Evolutionary conservation across 108 stramenopile genomes (phyloP).

Genomic region (Cyclotella cryptica): DNA sequence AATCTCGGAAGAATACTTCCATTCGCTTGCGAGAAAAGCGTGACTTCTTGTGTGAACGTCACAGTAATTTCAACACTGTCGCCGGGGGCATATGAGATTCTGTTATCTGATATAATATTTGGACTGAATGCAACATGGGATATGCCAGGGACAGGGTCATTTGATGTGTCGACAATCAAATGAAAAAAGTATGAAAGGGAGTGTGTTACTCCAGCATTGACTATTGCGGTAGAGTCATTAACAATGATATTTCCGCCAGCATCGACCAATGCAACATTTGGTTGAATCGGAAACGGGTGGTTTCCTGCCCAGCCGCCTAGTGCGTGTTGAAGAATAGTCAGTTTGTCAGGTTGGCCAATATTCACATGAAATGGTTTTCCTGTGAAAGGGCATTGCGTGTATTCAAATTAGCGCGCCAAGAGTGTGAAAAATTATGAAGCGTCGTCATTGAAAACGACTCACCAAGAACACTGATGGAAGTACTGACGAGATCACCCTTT

Average conservation of each 20-base stretch:
- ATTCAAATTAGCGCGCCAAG: background rate
- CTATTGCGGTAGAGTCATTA: slow-evolving; percentile 20
- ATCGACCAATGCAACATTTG: slow-evolving; percentile 52
- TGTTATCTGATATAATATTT: slow-evolving; percentile 29
- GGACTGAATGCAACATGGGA: slow-evolving; percentile 11
- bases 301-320: slow-evolving; percentile 56
- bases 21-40: background rate
- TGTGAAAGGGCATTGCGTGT: background rate
- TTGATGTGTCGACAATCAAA: slow-evolving; percentile 39
- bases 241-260: slow-evolving; percentile 54
- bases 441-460: slow-evolving; percentile 1
- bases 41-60: slow-evolving; percentile 46
- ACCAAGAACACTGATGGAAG: slow-evolving; percentile 25
- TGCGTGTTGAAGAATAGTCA: slow-evolving; percentile 38
- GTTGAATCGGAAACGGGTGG: slow-evolving; percentile 58
- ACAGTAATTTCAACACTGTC: slow-evolving; percentile 43
- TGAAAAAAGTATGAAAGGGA: slow-evolving; percentile 34
- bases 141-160: slow-evolving; percentile 30
- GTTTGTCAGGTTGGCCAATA: slow-evolving; percentile 38
- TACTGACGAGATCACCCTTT: slow-evolving; percentile 3
- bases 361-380: slow-evolving; percentile 50
- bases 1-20: slow-evolving; percentile 28
- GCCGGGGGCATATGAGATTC: slow-evolving; percentile 37
- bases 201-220: slow-evolving; percentile 39
- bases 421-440: background rate